Evolutionary conservation across 2,329 filamentous ascomycete species (phyloP), one percentile per base, ranked within the genome.

Genomic region (Drechmeria coniospora): DNA sequence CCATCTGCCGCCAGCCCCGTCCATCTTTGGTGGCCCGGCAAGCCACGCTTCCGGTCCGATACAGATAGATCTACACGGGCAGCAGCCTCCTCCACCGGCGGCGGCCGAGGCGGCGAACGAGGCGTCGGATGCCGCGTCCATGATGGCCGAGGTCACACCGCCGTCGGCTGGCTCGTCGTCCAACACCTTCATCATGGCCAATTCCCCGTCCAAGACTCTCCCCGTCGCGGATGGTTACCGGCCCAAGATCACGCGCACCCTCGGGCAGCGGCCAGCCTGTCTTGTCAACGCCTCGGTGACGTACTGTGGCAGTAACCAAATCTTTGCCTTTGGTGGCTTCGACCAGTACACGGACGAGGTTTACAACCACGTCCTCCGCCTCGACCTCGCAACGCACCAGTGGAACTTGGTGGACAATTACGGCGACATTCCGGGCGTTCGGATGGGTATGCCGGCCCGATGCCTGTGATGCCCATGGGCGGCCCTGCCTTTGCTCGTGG

Each of bases 271-370:
- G 39, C 90, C 90, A 21, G 86, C 90, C 20, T 95, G 87, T 48
- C 66, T 98, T 27, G 87, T 98, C 40, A 98, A 98, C 61, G 90
- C 90, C 28, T 95, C 90, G 1, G 87, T 95, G 34, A 98, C 90
- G n/a, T 94, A 93, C 52, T 93, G 90, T 46, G 86, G 86, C 33
- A 90, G 93, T 56, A 90, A 95, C 50, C 76, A 90, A 53, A 95
- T 98, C 43, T 95, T 92, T 54, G 90, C 87, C 8, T 98, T 98
- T 61, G 90, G 90, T 23, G 90, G 90, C 12, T 98, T 98, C 47
- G 90, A 98, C 49, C 87, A 95, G 54, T 95, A 93, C 49, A 98
- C 90, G 1, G 90, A 98, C 51, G 90, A 98, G 60, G 81, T 98
- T 12, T 98, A 98, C 57, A 98, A 98, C 48, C 90, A 98, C 57